Evolutionary conservation across 2,329 filamentous ascomycete species (phyloP).

Genomic region (Elsinoe fawcettii): DNA sequence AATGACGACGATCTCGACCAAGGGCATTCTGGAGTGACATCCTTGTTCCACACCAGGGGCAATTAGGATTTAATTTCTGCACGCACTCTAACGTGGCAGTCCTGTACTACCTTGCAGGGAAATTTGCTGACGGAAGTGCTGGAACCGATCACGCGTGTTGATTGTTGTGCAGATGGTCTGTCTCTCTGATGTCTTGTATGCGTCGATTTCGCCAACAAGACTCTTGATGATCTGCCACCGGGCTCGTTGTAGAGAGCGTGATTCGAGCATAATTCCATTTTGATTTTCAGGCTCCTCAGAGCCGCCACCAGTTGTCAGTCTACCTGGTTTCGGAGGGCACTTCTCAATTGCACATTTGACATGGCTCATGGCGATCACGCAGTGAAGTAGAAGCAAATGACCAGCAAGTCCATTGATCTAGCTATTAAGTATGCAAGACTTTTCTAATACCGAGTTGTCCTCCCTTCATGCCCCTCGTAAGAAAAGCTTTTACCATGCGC

Average conservation of each 20-base stretch:
- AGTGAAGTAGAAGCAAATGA: not conserved
- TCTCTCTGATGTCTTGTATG: not conserved
- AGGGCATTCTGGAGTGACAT: not conserved
- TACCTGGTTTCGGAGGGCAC: no score
- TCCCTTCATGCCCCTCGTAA: not conserved
- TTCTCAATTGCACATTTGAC: no score
- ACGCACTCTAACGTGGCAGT: not conserved
- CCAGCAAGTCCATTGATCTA: conserved; percentile 2
- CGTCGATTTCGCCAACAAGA: not conserved
- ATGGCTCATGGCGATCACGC: no score
- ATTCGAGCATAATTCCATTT: no score
- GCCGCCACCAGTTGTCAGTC: no score
- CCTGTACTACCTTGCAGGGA: not conserved
- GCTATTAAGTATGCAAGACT: not conserved
- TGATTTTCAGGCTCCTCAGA: no score
- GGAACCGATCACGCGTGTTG: not conserved
- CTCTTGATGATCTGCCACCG: no score
- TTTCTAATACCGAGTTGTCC: not conserved
- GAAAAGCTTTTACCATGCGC: not conserved
- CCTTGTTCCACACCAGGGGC: not conserved
- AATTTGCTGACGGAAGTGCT: not conserved
- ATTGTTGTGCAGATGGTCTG: not conserved
- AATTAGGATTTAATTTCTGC: not conserved
- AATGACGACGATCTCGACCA: conserved; percentile 2
- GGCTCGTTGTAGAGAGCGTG: not conserved